Conservation (phyloP, 805 yeast genomes). For the Phaffomyces antillensis region DNA sequence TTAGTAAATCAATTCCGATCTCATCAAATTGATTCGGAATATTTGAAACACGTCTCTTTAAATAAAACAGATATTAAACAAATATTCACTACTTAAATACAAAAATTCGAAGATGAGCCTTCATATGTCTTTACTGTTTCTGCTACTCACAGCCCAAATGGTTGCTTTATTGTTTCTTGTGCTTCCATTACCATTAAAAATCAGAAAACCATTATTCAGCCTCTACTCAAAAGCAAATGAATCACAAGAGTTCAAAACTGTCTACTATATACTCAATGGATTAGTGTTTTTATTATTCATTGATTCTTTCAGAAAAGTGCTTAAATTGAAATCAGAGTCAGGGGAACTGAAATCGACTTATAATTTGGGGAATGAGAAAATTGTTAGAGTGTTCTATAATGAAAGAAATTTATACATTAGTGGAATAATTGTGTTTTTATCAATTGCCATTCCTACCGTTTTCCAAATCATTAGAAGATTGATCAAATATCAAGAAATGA, state of each 20-base stretch:
- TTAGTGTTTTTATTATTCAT: conserved; percentile 43
- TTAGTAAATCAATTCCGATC: no score
- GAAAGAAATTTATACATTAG: conserved; percentile 58
- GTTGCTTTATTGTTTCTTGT: conserved; percentile 37
- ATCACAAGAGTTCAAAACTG: conserved; percentile 38
- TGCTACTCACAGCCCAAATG: conserved; percentile 47
- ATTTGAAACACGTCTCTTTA: no score
- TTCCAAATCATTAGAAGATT: conserved; percentile 45
- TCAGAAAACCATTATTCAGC: conserved; percentile 39
- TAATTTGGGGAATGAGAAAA: conserved; percentile 36
- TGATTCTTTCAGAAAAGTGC: conserved; percentile 45
- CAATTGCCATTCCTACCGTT: conserved; percentile 47
- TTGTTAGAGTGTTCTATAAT: conserved; percentile 54
- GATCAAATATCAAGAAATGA: conserved; percentile 37
- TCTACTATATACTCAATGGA: conserved; percentile 32
- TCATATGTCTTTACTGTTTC: conserved; percentile 31
- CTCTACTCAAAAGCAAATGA: conserved; percentile 28
- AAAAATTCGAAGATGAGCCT: conserved; percentile 14
- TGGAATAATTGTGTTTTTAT: conserved; percentile 54
- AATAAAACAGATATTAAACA: neutral
- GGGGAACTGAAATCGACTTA: conserved; percentile 19
- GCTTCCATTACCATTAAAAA: conserved; percentile 45
- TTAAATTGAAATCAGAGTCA: conserved; percentile 23
- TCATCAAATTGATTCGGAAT: no score
- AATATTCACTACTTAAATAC: neutral